phyloP scores from a whole-genome alignment of 2,329 filamentous ascomycete genomes.

The Paecilomyces niveus region DNA sequence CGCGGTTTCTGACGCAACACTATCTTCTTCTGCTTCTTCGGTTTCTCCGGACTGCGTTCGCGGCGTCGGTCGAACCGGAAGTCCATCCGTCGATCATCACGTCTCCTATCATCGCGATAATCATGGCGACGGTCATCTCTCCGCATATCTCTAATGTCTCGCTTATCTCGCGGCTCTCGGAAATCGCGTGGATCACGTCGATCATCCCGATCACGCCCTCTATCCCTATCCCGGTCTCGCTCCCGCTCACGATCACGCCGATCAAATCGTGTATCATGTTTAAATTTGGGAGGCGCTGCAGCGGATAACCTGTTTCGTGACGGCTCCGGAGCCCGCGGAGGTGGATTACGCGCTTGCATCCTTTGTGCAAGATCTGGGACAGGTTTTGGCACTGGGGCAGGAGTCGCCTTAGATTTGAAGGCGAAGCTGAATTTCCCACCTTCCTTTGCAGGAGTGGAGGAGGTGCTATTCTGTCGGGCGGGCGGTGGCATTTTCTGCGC shows the following conservation, averaged over 20 bases:
- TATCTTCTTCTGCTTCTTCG: slow-evolving; percentile 58
- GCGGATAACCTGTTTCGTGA: slow-evolving; percentile 33
- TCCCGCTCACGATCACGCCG: slow-evolving; percentile 36
- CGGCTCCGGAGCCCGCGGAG: slow-evolving; percentile 24
- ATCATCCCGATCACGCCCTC: slow-evolving; percentile 14
- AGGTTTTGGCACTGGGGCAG: slow-evolving; percentile 46
- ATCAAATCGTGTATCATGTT: slow-evolving; percentile 34
- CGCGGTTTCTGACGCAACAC: slow-evolving; percentile 64
- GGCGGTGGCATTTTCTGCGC: slow-evolving; percentile 50
- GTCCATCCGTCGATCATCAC: slow-evolving; percentile 25
- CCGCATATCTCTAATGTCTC: slow-evolving; percentile 25
- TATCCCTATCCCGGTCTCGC: slow-evolving; percentile 20
- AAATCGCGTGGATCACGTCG: slow-evolving; percentile 29
- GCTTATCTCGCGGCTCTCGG: slow-evolving; percentile 19
- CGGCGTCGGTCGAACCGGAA: slow-evolving; percentile 41
- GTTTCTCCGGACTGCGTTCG: slow-evolving; percentile 41
- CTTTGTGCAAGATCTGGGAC: slow-evolving; percentile 44
- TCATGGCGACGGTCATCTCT: slow-evolving; percentile 36
- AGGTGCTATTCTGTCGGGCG: slow-evolving; percentile 47
- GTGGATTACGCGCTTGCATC: slow-evolving; percentile 37
- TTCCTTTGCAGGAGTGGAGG: slow-evolving; percentile 43
- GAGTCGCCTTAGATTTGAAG: slow-evolving; percentile 70
- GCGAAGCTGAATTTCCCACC: slow-evolving; percentile 83
- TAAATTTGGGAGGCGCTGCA: slow-evolving; percentile 30
- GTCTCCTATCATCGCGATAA: slow-evolving; percentile 30